Base-by-base conservation (phyloP, 2,329 filamentous ascomycete species). In the Cladobotryum mycophilum region DNA sequence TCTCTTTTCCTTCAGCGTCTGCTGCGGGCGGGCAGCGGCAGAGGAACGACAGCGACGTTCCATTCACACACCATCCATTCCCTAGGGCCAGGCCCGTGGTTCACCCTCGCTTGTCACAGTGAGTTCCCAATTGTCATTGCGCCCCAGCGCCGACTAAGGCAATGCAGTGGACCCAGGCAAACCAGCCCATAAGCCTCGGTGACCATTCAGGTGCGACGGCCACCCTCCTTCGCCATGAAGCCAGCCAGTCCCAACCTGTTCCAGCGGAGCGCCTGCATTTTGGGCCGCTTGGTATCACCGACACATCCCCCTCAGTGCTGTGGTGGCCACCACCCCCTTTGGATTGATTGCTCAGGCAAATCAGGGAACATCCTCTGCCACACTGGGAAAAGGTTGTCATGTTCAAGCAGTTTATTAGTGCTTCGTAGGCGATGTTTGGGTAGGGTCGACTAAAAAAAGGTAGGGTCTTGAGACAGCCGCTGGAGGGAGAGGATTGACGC, bases 201-300 rank as follows among this genome's bases (percentile, higher is more conserved):
- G 33, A 18, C 46, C 46, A 48, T 38, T 42, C 40, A 49, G 25
- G 40, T 41, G 37, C n/a, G 17, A 25, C 22, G 14, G 47, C 47
- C 41, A 14, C 34, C 15, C 47, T 40, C 48, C 36, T 40, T 45
- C 41, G 34, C 47, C 25, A 41, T 25, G 17, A 33, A 22, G 40
- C 17, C 48, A 49, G 48, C 42, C 48, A 45, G 42, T 50, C 35
- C 42, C 35, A 50, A 43, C 36, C 14, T 35, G 48, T 50, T 33
- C 48, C 48, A 30, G 25, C 25, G 25, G 25, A 30, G 25, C 25
- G 25, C 25, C 25, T 30, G 25, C 25, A 30, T 30, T 30, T 30
- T 30, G 9, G 25, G 25, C 41, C 40, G 48, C 48, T 41, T 51
- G 48, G 43, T 47, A 47, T 47, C 49, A 47, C 38, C 49, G 49